These are phyloP conservation scores for Cryphonectria nitschkei DNA, from an alignment of 2,329 filamentous ascomycete species.

Conservation along the genomic window DNA sequence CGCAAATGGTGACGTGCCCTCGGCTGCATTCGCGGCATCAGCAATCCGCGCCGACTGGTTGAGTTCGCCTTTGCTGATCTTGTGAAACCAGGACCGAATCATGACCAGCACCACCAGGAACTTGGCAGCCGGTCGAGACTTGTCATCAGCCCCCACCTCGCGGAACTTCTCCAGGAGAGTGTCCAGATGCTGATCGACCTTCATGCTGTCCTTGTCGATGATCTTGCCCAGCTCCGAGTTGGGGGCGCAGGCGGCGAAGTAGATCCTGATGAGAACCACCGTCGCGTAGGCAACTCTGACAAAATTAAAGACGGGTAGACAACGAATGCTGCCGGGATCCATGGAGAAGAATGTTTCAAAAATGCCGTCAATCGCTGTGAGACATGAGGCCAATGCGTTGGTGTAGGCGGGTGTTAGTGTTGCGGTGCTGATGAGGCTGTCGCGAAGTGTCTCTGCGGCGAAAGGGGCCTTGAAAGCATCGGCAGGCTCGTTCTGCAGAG, in stretches of 20 bases:
- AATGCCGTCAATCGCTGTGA: conserved; percentile 67
- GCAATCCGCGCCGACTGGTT: conserved; percentile 21
- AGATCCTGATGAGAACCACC: conserved; percentile 75
- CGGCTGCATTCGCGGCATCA: conserved; percentile 13
- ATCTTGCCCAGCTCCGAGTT: conserved; percentile 70
- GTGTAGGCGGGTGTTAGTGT: conserved; percentile 62
- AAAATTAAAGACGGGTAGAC: conserved; percentile 71
- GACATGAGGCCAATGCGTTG: conserved; percentile 67
- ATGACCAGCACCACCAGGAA: conserved; percentile 73
- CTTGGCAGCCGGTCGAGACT: conserved; percentile 68
- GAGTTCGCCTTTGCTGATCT: conserved; percentile 37
- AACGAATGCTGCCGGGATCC: conserved; percentile 61
- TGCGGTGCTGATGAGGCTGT: conserved; percentile 45
- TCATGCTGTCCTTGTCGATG: conserved; percentile 69
- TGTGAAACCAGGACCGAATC: conserved; percentile 70
- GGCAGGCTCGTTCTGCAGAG: conserved; percentile 66
- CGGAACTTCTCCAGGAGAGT: conserved; percentile 71
- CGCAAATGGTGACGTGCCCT: conserved; percentile 22
- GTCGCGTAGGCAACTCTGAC: conserved; percentile 73
- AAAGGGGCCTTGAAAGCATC: conserved; percentile 55
- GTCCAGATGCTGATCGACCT: conserved; percentile 68
- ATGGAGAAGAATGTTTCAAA: conserved; percentile 68
- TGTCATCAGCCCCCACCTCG: conserved; percentile 63
- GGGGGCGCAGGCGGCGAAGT: conserved; percentile 66
- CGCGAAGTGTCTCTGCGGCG: conserved; percentile 49